Percentiles rank a stretch among this genome's conserved stretches.
These are phyloP conservation scores for Lindgomyces ingoldianus DNA, from an alignment of 495 filamentous ascomycete genomes.

Conservation along the genomic window DNA sequence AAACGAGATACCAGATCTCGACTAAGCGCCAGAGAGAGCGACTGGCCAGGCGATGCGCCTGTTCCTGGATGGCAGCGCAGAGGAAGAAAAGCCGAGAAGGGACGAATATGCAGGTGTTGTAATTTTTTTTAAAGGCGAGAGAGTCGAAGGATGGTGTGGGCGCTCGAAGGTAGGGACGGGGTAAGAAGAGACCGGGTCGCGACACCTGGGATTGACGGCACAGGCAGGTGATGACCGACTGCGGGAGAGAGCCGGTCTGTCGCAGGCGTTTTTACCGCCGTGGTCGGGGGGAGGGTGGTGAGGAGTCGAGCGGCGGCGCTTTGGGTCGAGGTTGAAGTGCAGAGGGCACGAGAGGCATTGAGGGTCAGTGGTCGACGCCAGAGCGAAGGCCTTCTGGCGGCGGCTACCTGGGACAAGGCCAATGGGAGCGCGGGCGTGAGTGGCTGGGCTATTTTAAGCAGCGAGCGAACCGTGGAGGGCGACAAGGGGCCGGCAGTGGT, in stretches of 20 bases:
- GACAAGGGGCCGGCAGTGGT: neutral
- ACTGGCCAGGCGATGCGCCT: constrained; percentile 37
- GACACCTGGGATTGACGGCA: constrained; percentile 11
- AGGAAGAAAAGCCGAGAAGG: constrained; percentile 3
- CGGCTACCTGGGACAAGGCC: neutral
- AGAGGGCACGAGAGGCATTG: neutral
- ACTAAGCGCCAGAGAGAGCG: constrained; percentile 38
- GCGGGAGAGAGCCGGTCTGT: constrained; percentile 18
- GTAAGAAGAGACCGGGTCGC: neutral
- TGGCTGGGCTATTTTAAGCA: too few relatives aligned
- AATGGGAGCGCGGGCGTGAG: too few relatives aligned
- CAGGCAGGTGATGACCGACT: constrained; percentile 11
- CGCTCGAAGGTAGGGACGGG: constrained; percentile 2
- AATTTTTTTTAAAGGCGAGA: neutral
- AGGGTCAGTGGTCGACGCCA: neutral
- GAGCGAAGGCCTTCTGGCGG: too few relatives aligned
- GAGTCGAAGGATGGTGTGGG: neutral
- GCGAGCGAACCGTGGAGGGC: too few relatives aligned
- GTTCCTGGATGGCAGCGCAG: constrained; percentile 25
- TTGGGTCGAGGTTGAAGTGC: constrained; percentile 2
- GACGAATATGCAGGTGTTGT: neutral
- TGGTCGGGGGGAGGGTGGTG: constrained; percentile 7
- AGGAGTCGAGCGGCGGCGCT: constrained; percentile 5
- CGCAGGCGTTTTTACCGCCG: constrained; percentile 20
- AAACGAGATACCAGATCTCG: constrained; percentile 42